Base-by-base conservation (phyloP, 495 filamentous ascomycete genomes). In the Trypethelium eluteriae region DNA sequence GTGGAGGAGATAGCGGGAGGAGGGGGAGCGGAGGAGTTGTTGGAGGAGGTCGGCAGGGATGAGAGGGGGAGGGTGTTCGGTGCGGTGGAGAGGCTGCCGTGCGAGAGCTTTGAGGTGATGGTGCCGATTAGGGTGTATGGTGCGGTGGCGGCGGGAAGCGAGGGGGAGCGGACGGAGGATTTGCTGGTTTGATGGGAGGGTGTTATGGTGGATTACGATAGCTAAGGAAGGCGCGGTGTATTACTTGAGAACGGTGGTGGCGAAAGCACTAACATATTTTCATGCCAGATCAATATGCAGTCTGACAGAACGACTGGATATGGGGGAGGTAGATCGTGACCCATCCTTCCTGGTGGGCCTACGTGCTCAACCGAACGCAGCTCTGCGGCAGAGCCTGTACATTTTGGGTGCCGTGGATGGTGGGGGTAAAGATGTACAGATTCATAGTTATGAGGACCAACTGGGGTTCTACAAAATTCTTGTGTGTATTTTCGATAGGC, bases 41-140 rank as follows among this genome's bases (percentile, higher is more conserved):
- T 82, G 10, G 88, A 89, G 69, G 85, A 89, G 72, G 78, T 89
- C 6, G 80, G 81, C 7, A 77, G 79, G 14, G 90, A 96, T 74
- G 90, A 96, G 66, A 79, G 89, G 35, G 90, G 90, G 0, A 80
- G 81, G 2, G 81, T 90, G 1, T 72, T 91, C 46, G 88, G 88
- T 2, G 88, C 90, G 1, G 82, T 87, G 67, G 90, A 95, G 77
- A 85, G 84, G 68, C 71, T 96, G 65, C 81, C 84, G 18, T 92
- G 90, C 70, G 92, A 96, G 80, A 92, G 88, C 18, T 96, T 96
- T 77, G 92, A 96, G 74, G 88, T 96, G 57, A 83, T 84, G 2
- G 89, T 96, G 61, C 92, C 92, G 59, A 74, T 96, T 63, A 83
- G 83, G 59, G 89, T 96, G 0, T 96, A 93, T 74, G 92, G 92